A percentile compares a stretch with the other conserved stretches of the same genome.
These are phyloP conservation scores for Cyclanthera cordifolia DNA, from an alignment of 306 rosid genomes.

Conservation along the genomic window DNA sequence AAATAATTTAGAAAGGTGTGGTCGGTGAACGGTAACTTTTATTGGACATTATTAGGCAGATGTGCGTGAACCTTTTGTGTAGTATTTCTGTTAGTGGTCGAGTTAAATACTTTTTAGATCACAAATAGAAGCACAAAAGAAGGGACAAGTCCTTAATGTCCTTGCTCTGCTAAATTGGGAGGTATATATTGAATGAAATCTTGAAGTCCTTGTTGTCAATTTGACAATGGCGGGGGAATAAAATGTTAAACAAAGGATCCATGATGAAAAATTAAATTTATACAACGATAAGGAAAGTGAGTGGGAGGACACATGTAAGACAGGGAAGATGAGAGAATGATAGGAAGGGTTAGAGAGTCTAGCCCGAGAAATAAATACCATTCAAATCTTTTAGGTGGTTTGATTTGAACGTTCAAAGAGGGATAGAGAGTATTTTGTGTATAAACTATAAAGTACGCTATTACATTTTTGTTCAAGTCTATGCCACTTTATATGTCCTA, in stretches of 20 bases:
- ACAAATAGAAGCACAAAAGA: background rate
- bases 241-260: background rate
- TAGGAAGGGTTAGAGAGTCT: background rate
- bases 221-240: background rate
- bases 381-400: background rate
- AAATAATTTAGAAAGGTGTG: background rate
- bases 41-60: background rate
- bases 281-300: background rate
- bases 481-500: background rate
- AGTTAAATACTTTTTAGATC: background rate
- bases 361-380: background rate
- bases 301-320: background rate
- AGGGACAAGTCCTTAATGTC: background rate
- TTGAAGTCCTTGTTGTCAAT: background rate
- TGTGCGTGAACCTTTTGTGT: background rate
- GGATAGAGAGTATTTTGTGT: background rate
- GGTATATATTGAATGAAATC: background rate
- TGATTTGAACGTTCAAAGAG: background rate
- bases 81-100: background rate
- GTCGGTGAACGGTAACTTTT: background rate
- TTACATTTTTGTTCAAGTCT: background rate
- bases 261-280: background rate
- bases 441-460: background rate
- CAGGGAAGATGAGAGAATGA: background rate
- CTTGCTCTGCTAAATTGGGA: background rate